Evolutionary conservation across 2,329 filamentous ascomycete genomes (phyloP).

Genomic region (Thermothelomyces thermophilus): DNA sequence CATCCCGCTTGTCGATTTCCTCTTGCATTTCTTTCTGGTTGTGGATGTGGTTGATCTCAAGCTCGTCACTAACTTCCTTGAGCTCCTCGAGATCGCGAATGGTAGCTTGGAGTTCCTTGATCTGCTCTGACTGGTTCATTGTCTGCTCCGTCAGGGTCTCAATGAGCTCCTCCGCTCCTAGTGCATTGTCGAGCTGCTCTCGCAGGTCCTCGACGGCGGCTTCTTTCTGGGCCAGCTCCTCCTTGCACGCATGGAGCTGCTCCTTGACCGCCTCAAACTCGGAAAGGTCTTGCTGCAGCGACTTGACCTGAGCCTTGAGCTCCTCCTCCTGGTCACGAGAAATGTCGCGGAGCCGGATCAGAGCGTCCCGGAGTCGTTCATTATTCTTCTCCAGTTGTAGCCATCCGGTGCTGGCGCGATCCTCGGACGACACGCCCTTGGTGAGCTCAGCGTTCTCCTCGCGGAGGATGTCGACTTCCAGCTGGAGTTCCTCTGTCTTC

Average conservation of each 20-base stretch:
- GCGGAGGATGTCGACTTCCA: slow-evolving; percentile 79
- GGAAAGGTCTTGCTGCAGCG: slow-evolving; percentile 65
- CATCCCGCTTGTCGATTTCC: slow-evolving; percentile 84
- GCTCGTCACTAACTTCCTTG: slow-evolving; percentile 89
- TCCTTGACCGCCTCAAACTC: slow-evolving; percentile 62
- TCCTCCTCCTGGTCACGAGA: slow-evolving; percentile 80
- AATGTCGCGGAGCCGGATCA: slow-evolving; percentile 78
- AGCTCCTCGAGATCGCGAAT: slow-evolving; percentile 84
- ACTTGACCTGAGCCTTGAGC: slow-evolving; percentile 65
- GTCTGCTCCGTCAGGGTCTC: slow-evolving; percentile 87
- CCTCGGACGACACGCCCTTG: slow-evolving; percentile 80
- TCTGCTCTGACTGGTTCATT: slow-evolving; percentile 71
- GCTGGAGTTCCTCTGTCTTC: slow-evolving; percentile 73
- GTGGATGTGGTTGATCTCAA: slow-evolving; percentile 88
- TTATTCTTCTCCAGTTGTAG: slow-evolving; percentile 87
- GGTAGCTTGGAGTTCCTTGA: slow-evolving; percentile 72
- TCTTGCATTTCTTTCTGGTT: slow-evolving; percentile 92
- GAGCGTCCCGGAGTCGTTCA: slow-evolving; percentile 76
- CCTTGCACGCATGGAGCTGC: slow-evolving; percentile 62
- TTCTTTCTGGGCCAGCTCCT: slow-evolving; percentile 66
- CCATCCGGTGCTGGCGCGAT: slow-evolving; percentile 80
- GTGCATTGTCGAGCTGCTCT: slow-evolving; percentile 82
- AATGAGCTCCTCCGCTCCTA: slow-evolving; percentile 88
- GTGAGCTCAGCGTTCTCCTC: slow-evolving; percentile 83
- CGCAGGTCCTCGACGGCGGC: slow-evolving; percentile 75